These are phyloP conservation scores for Medicago truncatula DNA, from an alignment of 306 rosid genomes.

Conservation along the genomic window DNA sequence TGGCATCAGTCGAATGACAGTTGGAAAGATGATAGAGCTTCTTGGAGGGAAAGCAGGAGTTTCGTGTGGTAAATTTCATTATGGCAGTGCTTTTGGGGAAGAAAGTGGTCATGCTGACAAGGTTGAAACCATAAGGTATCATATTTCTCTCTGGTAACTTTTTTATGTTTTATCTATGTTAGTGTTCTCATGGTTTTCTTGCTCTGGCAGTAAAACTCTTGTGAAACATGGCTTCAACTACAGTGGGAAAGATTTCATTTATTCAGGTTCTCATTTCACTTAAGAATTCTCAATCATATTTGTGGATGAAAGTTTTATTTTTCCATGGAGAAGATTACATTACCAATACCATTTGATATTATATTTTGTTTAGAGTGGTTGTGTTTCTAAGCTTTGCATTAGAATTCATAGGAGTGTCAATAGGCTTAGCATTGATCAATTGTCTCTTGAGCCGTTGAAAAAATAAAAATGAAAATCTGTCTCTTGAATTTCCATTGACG, in stretches of 20 bases:
- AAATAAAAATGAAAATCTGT: no score
- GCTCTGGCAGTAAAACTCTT: conserved; percentile 76
- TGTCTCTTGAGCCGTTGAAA: background rate
- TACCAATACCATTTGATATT: background rate
- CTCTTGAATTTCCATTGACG: conserved; percentile 9
- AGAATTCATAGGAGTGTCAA: background rate
- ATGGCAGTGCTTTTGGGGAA: conserved; percentile 99
- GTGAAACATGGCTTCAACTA: conserved; percentile 85
- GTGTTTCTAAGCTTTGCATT: background rate
- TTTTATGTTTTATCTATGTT: conserved; percentile 24
- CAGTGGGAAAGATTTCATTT: conserved; percentile 86
- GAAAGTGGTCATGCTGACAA: conserved; percentile 99
- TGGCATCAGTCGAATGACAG: conserved; percentile 92
- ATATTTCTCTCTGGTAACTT: conserved; percentile 11
- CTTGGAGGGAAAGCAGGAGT: conserved; percentile 98
- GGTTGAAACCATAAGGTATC: conserved; percentile 89
- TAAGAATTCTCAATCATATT: conserved; percentile 1
- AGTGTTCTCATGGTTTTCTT: conserved; percentile 34
- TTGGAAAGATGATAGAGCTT: conserved; percentile 98
- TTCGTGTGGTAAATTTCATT: conserved; percentile 93
- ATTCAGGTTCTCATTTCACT: conserved; percentile 71
- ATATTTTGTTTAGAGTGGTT: background rate
- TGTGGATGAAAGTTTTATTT: conserved; percentile 3
- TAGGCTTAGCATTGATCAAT: conserved; percentile 14
- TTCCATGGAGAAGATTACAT: conserved; percentile 10